Percentiles rank a stretch among this genome's conserved stretches.
Conservation (phyloP, 768 basidiomycete genomes). For the Polyporus arcularius region DNA sequence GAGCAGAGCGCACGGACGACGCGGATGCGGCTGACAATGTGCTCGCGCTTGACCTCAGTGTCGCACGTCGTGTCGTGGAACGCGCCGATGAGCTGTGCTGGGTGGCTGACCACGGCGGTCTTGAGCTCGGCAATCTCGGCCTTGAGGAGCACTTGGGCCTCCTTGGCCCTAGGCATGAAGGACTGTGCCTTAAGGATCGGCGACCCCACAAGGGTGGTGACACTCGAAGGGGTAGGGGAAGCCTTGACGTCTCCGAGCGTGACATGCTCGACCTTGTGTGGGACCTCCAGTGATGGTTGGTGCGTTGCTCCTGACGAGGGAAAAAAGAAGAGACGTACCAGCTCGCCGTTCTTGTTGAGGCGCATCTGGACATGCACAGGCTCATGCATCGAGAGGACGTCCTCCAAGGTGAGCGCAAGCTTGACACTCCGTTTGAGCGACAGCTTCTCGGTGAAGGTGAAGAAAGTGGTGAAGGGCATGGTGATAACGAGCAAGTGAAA, state of each 20-base stretch:
- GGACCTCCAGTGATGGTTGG: not conserved
- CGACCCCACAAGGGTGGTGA: conserved; percentile 13
- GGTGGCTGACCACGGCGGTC: not conserved
- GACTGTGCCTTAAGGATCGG: not conserved
- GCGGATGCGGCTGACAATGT: conserved; percentile 15
- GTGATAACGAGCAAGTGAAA: not conserved
- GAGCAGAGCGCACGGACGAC: conserved; percentile 17
- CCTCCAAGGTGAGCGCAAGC: not conserved
- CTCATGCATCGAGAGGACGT: not conserved
- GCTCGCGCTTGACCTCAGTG: conserved; percentile 81
- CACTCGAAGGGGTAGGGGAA: not conserved
- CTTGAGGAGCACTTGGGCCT: too few species aligned
- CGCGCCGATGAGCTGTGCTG: conserved; percentile 75
- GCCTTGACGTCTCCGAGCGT: not conserved
- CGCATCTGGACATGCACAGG: conserved; percentile 10
- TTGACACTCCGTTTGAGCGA: not conserved
- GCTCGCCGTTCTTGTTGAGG: conserved; percentile 4
- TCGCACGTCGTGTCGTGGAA: conserved; percentile 65
- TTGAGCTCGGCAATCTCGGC: not conserved
- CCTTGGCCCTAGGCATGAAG: not conserved
- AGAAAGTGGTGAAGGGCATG: conserved; percentile 3
- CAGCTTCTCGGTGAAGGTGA: conserved; percentile 3
- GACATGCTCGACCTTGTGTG: conserved; percentile 5
- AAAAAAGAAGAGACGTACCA: not conserved
- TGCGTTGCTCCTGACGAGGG: not conserved